Evolutionary conservation across 148 eudicot genomes (phyloP).

Genomic region (Chenopodium album): DNA sequence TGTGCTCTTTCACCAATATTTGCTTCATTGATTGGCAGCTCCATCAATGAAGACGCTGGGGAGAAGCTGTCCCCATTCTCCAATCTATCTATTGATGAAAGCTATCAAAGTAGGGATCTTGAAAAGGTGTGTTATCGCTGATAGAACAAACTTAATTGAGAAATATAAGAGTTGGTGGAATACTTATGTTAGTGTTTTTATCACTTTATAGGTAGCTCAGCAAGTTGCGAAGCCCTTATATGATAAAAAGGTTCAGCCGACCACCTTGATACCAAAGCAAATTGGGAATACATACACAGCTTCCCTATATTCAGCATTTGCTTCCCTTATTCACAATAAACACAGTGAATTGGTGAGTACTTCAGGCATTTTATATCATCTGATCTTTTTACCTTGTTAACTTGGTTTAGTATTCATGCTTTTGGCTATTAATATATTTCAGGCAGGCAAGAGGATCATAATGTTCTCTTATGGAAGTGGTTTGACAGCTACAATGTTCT

Average conservation of each 20-base stretch:
- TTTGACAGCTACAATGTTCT: conserved; percentile 83
- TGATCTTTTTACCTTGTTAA: background rate
- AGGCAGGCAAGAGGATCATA: conserved; percentile 78
- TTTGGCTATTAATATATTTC: conserved; percentile 11
- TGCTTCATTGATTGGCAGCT: conserved; percentile 44
- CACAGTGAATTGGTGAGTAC: conserved; percentile 61
- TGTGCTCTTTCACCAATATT: conserved; percentile 5
- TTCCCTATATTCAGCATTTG: conserved; percentile 90
- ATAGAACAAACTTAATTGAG: background rate
- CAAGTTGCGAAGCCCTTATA: conserved; percentile 77
- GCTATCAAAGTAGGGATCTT: conserved; percentile 94
- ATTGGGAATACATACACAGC: conserved; percentile 98
- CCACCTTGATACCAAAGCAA: conserved; percentile 90
- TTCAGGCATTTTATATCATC: background rate
- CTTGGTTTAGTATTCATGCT: background rate
- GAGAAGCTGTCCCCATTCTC: conserved; percentile 84
- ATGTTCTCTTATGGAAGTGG: conserved; percentile 99
- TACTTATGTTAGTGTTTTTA: background rate
- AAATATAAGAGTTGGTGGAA: background rate
- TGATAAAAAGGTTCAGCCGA: conserved; percentile 77
- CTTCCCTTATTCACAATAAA: conserved; percentile 85
- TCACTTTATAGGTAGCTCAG: conserved; percentile 60
- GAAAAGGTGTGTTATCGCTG: conserved; percentile 65
- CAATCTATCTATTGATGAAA: conserved; percentile 63
- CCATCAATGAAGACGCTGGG: conserved; percentile 68